These are phyloP conservation scores for Botrytis byssoidea DNA, from an alignment of 2,329 filamentous ascomycete species.

Conservation along the genomic window DNA sequence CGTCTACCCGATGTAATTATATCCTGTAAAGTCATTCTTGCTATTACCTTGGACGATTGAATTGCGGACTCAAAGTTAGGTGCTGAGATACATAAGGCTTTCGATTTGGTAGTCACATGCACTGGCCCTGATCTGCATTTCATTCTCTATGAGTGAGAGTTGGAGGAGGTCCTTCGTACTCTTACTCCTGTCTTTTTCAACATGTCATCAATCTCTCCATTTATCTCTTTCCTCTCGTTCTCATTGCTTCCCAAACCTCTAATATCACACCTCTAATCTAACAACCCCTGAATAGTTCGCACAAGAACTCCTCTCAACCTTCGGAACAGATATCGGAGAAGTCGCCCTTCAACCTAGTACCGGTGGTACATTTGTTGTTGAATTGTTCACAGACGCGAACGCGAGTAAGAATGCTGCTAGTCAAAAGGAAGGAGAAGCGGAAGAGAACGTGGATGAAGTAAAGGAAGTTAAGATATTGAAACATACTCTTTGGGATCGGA, in stretches of 20 bases:
- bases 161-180: neutral
- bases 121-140: no score
- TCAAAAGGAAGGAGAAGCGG: neutral
- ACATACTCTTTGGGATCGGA: constrained; percentile 81
- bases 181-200: neutral
- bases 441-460: constrained; percentile 25
- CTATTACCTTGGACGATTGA: neutral
- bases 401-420: neutral
- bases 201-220: no score
- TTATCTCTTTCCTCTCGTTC: neutral
- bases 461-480: constrained; percentile 41
- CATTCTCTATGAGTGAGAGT: neutral
- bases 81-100: neutral
- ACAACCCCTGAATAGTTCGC: constrained; percentile 60
- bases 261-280: neutral
- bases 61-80: neutral
- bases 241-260: neutral
- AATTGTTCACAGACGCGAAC: constrained; percentile 49
- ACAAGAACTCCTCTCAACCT: constrained; percentile 93
- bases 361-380: constrained; percentile 78
- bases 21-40: neutral
- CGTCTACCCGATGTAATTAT: neutral
- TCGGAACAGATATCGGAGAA: constrained; percentile 79
- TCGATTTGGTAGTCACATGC: neutral
- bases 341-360: constrained; percentile 82